Conservation (phyloP, 1,139 yeast species). For the Yamadazyma blattariae region DNA sequence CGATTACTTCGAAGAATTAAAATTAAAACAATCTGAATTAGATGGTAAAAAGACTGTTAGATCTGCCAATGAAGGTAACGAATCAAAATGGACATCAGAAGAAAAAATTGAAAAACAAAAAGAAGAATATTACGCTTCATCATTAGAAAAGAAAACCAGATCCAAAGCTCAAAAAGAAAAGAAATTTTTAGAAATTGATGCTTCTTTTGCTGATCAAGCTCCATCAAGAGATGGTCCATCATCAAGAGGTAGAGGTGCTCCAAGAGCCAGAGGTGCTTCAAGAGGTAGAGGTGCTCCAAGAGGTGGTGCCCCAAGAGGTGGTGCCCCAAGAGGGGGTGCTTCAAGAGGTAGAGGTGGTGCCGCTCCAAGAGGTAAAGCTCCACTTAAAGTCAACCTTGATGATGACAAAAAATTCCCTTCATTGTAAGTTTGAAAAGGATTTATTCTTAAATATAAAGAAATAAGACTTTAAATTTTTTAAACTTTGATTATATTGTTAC, state of each 20-base stretch:
- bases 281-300: conserved; percentile 21
- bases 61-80: conserved; percentile 60
- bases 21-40: conserved; percentile 46
- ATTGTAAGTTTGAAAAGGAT: conserved; percentile 25
- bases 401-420: conserved; percentile 67
- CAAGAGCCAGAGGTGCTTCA: conserved; percentile 5
- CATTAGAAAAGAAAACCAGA: conserved; percentile 59
- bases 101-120: conserved; percentile 61
- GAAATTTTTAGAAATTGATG: conserved; percentile 64
- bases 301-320: conserved; percentile 15
- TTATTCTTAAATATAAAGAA: not conserved
- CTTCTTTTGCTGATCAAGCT: conserved; percentile 56
- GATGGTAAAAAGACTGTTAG: conserved; percentile 43
- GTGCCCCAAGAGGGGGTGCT: conserved; percentile 18
- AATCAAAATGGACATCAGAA: conserved; percentile 56
- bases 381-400: conserved; percentile 34
- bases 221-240: conserved; percentile 16
- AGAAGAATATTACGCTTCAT: conserved; percentile 54
- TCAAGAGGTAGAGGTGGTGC: conserved; percentile 17
- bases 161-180: conserved; percentile 67
- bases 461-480: not conserved
- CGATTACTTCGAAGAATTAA: conserved; percentile 68
- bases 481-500: conserved; percentile 2
- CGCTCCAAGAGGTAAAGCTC: conserved; percentile 29
- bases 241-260: conserved; percentile 7